Evolutionary conservation across 306 rosid species (phyloP).

Genomic region (Dalbergia oliveri): DNA sequence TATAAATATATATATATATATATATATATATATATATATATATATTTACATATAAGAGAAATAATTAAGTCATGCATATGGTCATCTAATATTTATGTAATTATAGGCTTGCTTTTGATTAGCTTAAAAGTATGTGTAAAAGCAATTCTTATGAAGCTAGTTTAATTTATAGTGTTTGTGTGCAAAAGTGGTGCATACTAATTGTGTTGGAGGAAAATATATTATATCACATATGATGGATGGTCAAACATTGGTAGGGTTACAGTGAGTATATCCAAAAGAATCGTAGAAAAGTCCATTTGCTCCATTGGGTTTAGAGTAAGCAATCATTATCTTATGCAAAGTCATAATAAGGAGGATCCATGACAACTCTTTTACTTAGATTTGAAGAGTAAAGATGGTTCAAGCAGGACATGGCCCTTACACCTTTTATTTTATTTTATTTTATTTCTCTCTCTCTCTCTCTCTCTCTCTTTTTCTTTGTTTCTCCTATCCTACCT

Average conservation of each 20-base stretch:
- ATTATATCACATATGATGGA: not conserved
- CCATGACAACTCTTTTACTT: slow-evolving; percentile 58
- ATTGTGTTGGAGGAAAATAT: slow-evolving; percentile 14
- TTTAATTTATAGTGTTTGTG: slow-evolving; percentile 27
- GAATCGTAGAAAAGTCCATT: slow-evolving; percentile 47
- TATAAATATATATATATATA: too few species aligned
- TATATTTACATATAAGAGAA: slow-evolving; percentile 6
- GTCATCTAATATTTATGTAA: slow-evolving; percentile 16
- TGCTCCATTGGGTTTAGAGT: slow-evolving; percentile 9
- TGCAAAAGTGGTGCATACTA: slow-evolving; percentile 29
- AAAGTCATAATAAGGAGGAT: slow-evolving; percentile 47
- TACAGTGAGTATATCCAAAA: slow-evolving; percentile 47
- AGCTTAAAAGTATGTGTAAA: slow-evolving; percentile 44
- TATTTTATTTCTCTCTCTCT: not conserved
- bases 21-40: slow-evolving; percentile 52
- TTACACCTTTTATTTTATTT: slow-evolving; percentile 31
- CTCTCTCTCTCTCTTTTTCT: not conserved
- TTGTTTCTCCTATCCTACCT: not conserved
- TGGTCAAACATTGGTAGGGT: slow-evolving; percentile 52
- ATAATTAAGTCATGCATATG: slow-evolving; percentile 32
- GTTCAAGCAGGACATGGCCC: slow-evolving; percentile 35
- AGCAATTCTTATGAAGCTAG: slow-evolving; percentile 23
- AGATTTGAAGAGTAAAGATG: slow-evolving; percentile 34
- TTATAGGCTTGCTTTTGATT: slow-evolving; percentile 38
- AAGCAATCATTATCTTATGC: slow-evolving; percentile 14